Conservation (phyloP, 129 eudicot genomes). For the Pulicaria dysenterica region DNA sequence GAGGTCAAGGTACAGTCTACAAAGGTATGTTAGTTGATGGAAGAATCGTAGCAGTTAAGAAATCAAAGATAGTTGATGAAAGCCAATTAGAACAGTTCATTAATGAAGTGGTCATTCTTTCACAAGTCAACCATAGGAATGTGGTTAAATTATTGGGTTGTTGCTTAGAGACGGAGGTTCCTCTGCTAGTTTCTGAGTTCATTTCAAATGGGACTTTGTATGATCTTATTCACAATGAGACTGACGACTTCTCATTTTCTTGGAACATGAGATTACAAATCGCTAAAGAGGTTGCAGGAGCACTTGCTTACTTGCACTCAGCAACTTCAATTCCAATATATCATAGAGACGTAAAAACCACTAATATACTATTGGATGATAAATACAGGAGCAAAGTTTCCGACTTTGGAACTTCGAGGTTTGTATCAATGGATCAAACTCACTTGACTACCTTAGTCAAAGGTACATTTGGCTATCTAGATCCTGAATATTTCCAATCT, state of each 20-base stretch:
- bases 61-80: slow-evolving; percentile 22
- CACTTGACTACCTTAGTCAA: slow-evolving; percentile 22
- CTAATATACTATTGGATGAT: slow-evolving; percentile 31
- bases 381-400: slow-evolving; percentile 30
- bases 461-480: slow-evolving; percentile 32
- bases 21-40: slow-evolving; percentile 36
- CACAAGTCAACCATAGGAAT: slow-evolving; percentile 35
- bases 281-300: background rate
- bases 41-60: slow-evolving; percentile 31
- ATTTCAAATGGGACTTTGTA: slow-evolving; percentile 34
- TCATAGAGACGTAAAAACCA: slow-evolving; percentile 26
- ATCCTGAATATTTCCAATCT: slow-evolving; percentile 28
- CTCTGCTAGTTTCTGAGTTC: slow-evolving; percentile 35
- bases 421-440: slow-evolving; percentile 24
- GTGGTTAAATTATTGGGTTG: slow-evolving; percentile 36
- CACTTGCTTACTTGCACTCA: background rate
- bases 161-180: slow-evolving; percentile 37
- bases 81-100: slow-evolving; percentile 29
- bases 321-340: slow-evolving; percentile 23
- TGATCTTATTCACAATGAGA: slow-evolving; percentile 18
- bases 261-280: background rate
- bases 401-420: slow-evolving; percentile 35
- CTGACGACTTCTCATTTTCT: slow-evolving; percentile 14
- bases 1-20: slow-evolving; percentile 38
- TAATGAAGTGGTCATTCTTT: slow-evolving; percentile 34